phyloP scores from a whole-genome alignment of 2,329 filamentous ascomycete species.

The Xylaria sp. region DNA sequence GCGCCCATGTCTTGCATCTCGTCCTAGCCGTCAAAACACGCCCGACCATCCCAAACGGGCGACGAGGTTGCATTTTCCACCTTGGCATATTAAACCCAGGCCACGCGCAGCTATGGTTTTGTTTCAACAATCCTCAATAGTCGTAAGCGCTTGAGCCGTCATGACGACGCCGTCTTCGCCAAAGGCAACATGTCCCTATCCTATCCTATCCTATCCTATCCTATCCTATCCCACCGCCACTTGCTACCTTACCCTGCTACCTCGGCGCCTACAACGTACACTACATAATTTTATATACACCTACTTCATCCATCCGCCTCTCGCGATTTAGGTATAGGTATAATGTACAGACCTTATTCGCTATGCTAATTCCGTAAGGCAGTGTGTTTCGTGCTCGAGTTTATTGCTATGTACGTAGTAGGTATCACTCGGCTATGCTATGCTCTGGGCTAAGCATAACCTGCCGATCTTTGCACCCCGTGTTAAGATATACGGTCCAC shows the following conservation, averaged over 20 bases:
- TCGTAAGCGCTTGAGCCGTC: slow-evolving; percentile 22
- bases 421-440: no score
- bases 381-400: background rate
- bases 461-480: background rate
- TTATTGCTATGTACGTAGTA: no score
- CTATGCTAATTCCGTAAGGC: no score
- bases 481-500: background rate
- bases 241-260: background rate
- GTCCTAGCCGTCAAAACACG: background rate
- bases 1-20: slow-evolving; percentile 20
- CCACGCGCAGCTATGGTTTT: slow-evolving; percentile 19
- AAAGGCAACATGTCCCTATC: no score
- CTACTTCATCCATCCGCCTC: no score
- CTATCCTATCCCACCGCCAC: background rate
- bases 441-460: background rate
- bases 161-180: background rate
- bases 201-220: no score
- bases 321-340: no score
- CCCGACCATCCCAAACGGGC: slow-evolving; percentile 2
- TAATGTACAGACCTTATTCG: no score
- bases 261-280: background rate
- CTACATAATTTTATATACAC: background rate
- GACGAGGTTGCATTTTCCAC: slow-evolving; percentile 23
- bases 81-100: slow-evolving; percentile 18
- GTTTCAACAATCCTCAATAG: slow-evolving; percentile 23